Evolutionary conservation across 2,329 filamentous ascomycete genomes (phyloP), one percentile per base, ranked within the genome.

Genomic region (Exophiala sp.): DNA sequence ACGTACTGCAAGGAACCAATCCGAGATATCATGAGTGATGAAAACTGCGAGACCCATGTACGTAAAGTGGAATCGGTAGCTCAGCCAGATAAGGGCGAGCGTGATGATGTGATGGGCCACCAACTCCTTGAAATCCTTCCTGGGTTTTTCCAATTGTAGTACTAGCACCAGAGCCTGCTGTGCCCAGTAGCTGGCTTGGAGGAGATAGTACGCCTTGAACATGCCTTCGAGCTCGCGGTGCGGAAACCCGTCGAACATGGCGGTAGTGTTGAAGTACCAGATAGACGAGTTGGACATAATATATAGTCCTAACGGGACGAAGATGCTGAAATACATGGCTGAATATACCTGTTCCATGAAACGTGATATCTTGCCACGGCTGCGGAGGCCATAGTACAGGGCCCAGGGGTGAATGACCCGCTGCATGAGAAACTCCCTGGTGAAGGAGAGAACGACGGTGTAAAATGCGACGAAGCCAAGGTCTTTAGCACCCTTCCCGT

Each of bases 331-430:
- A 76, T 95, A 95, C 48, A 93, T 71, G 43, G 87, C 88, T 2
- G 88, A 93, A 70, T 95, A 95, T 65, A 83, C 79, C 70, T 95
- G 88, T 69, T 95, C 88, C 85, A 94, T 90, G 74, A 93, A 94
- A 35, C 88, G 82, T 13, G 81, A 77, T 68, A 91, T 86, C 72
- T 93, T 94, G 58, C 75, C 79, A 43, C 81, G 76, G 52, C 76
- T 80, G 57, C 69, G 75, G 62, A 94, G 79, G 23, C 85, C 83
- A 46, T 73, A 79, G 54, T 71, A 72, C 46, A 80, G 74, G 14
- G 87, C 86, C 47, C 89, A 70, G 0, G 87, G 88, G 7, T 82
- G 79, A 48, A 94, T 77, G 43, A 93, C 62, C 63, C 86, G 81
- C 70, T 94, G 88, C 88, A 93, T 95, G 71, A 90, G 77, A 69